phyloP scores from a whole-genome alignment of 306 rosid genomes.

The Cyclanthera cordifolia region DNA sequence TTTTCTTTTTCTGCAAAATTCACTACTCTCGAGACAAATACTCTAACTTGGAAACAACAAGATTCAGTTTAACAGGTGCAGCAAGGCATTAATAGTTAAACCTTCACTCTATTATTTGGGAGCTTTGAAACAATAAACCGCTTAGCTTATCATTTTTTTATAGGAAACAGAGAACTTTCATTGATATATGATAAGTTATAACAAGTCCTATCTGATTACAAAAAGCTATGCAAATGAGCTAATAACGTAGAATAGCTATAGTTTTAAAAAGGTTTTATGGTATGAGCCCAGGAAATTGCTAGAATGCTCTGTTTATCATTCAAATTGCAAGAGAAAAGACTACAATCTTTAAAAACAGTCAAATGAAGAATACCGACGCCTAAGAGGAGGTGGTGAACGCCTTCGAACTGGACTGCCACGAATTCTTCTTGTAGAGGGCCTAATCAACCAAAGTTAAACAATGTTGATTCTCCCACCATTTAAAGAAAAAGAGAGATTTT shows the following conservation, averaged over 20 bases:
- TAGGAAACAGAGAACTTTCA: no score
- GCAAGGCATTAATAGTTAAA: not conserved
- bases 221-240: no score
- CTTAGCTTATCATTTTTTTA: no score
- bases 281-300: no score
- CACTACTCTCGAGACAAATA: not conserved
- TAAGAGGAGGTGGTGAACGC: constrained; percentile 70
- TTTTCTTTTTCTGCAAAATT: not conserved
- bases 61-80: not conserved
- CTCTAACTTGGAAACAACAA: not conserved
- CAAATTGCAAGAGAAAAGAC: not conserved
- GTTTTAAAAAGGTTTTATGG: no score
- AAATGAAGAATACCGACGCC: constrained; percentile 64
- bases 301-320: not conserved
- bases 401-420: constrained; percentile 86
- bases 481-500: not conserved
- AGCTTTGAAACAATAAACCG: not conserved
- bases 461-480: not conserved
- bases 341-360: not conserved
- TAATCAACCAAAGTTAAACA: constrained; percentile 16
- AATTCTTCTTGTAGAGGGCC: constrained; percentile 64
- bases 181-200: no score
- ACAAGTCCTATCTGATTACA: no score
- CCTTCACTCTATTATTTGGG: not conserved
- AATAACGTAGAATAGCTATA: no score